Percentiles rank a stretch among this genome's conserved stretches.
These are phyloP conservation scores for Kitagawia praeruptora DNA, from an alignment of 129 eudicot genomes.

Conservation along the genomic window DNA sequence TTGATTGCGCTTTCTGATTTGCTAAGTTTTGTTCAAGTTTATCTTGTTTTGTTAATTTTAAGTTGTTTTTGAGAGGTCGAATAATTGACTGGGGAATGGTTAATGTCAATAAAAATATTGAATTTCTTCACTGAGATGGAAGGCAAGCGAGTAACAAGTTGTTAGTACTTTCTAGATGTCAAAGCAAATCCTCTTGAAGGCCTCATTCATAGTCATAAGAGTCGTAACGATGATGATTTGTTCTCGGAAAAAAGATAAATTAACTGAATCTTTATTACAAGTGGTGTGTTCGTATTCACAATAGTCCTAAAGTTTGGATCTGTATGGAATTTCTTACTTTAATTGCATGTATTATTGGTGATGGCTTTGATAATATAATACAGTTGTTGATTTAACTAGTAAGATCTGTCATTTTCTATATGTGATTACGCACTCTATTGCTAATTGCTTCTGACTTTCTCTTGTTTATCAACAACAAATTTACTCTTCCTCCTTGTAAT, in stretches of 20 bases:
- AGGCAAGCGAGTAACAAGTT: not conserved
- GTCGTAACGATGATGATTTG: not conserved
- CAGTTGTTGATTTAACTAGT: not conserved
- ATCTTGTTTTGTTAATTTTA: not conserved
- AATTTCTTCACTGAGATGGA: not conserved
- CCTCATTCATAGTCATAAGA: not conserved
- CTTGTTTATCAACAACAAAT: not conserved
- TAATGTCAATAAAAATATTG: not conserved
- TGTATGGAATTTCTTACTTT: not conserved
- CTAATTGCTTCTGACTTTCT: not conserved
- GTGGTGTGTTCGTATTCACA: not conserved
- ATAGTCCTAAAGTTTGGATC: not conserved
- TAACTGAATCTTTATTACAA: not conserved
- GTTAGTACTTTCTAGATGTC: not conserved
- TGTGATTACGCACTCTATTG: not conserved
- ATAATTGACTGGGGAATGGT: not conserved
- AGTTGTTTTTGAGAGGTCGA: not conserved
- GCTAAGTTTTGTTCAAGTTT: not conserved
- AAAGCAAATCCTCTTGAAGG: not conserved
- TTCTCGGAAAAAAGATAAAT: not conserved
- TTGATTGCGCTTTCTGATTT: not conserved
- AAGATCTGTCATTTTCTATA: not conserved
- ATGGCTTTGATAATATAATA: not conserved
- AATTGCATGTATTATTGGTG: not conserved
- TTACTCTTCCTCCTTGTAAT: too few relatives aligned